phyloP scores from a whole-genome alignment of 2,329 filamentous ascomycete species.

The Beauveria sp. region DNA sequence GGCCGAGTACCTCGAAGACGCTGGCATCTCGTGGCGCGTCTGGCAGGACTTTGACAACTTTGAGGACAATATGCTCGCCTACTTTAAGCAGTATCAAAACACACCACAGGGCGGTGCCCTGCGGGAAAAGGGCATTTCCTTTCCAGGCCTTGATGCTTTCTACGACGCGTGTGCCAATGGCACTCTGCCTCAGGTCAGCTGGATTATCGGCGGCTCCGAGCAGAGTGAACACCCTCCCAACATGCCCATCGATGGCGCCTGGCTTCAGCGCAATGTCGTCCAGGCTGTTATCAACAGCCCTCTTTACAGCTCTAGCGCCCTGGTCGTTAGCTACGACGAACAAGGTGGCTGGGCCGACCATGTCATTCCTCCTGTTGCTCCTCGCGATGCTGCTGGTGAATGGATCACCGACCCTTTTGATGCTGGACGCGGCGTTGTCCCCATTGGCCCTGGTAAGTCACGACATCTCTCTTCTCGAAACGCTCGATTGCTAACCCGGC shows the following conservation, averaged over 20 bases:
- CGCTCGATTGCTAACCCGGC: not conserved
- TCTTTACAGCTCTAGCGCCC: slow-evolving; percentile 38
- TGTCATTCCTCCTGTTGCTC: slow-evolving; percentile 40
- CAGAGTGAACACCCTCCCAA: slow-evolving; percentile 48
- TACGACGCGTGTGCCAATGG: slow-evolving; percentile 40
- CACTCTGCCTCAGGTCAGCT: slow-evolving; percentile 42
- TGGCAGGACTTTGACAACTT: slow-evolving; percentile 43
- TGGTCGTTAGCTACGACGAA: slow-evolving; percentile 48
- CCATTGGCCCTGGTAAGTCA: slow-evolving; percentile 22
- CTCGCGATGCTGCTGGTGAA: slow-evolving; percentile 39
- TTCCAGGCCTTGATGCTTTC: slow-evolving; percentile 39
- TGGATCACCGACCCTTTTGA: slow-evolving; percentile 38
- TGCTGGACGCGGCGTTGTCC: slow-evolving; percentile 24
- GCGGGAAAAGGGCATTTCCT: slow-evolving; percentile 37
- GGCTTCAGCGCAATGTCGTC: slow-evolving; percentile 46
- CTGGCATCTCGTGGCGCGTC: slow-evolving; percentile 42
- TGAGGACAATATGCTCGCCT: slow-evolving; percentile 45
- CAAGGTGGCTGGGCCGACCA: slow-evolving; percentile 48
- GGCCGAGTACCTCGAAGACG: slow-evolving; percentile 39
- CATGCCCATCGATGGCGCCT: slow-evolving; percentile 44
- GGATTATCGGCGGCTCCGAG: slow-evolving; percentile 46
- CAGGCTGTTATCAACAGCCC: slow-evolving; percentile 40
- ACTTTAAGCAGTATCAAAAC: slow-evolving; percentile 42
- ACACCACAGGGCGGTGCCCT: slow-evolving; percentile 31
- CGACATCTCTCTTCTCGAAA: not conserved